Base-by-base conservation (phyloP, 1,284 basidiomycete genomes). In the Melampsora americana region DNA sequence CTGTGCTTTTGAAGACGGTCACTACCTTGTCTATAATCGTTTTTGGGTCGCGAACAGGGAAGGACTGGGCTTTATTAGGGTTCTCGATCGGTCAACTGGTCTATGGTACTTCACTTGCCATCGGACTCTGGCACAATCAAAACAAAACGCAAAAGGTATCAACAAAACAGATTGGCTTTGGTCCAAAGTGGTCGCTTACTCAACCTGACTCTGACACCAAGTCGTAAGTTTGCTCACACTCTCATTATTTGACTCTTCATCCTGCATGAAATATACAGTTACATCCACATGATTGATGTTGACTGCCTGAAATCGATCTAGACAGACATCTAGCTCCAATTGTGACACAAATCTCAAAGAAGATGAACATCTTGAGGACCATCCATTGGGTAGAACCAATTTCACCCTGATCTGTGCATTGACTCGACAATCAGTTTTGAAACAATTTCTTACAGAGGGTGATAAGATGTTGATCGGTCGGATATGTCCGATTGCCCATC, bases 371-470 rank as follows among this genome's bases (percentile, higher is more conserved):
- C 42, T 44, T 14, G 12, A 44, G 42, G 42, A 44, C 12, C 0
- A 14, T 44, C 42, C 12, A 44, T 71, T 35, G 91, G 78, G 80
- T 83, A 4, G 81, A 84, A 32, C 80, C 87, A 28, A 82, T 91
- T 23, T 84, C 84, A 69, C 28, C 42, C 85, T 95, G 1, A 89
- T 90, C 0, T 83, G 87, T 71, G 92, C 90, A 0, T 92, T 98
- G 87, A 92, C 90, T 5, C 86, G 85, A 6, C 94, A 97, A 82
- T 92, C 91, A 1, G 80, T 96, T 2, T 86, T 98, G 79, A 99
- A 99, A 82, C 95, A 99, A 81, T 87, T 95, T 78, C 85, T 99
- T 39, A 98, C 95, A 0, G 96, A 99, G 82, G 93, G 92, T 12
- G 96, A 99, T 83, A 93, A 96, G 80, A 85, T 99, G 65, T 87